These are phyloP conservation scores for Aspergillus proliferans DNA, from an alignment of 2,329 filamentous ascomycete species.

Conservation along the genomic window DNA sequence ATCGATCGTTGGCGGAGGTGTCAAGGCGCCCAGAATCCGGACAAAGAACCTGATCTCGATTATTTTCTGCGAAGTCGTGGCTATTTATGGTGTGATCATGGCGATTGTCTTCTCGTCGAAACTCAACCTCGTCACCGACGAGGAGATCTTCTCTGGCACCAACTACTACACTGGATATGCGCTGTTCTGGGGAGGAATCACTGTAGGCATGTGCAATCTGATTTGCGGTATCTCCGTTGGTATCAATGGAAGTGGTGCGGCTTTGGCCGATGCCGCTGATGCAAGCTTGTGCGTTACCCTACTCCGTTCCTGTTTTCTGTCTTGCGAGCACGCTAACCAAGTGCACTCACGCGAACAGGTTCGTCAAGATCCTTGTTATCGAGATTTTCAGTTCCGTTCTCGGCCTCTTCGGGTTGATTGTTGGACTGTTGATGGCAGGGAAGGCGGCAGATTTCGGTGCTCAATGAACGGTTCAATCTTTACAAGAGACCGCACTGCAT, in stretches of 20 bases:
- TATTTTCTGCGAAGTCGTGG: constrained; percentile 99
- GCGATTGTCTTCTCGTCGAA: constrained; percentile 96
- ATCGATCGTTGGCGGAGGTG: constrained; percentile 92
- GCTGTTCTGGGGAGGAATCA: constrained; percentile 91
- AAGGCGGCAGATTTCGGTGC: constrained; percentile 68
- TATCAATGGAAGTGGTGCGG: constrained; percentile 96
- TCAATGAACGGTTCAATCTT: constrained; percentile 10
- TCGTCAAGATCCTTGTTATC: constrained; percentile 97
- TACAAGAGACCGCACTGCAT: background rate
- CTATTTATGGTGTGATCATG: constrained; percentile 99
- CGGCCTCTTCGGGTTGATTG: constrained; percentile 91
- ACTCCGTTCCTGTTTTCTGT: background rate
- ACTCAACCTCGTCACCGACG: constrained; percentile 59
- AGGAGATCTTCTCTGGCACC: constrained; percentile 63
- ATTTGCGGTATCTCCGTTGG: constrained; percentile 94
- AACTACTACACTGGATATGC: constrained; percentile 94
- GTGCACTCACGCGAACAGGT: constrained; percentile 48
- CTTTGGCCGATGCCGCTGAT: constrained; percentile 91
- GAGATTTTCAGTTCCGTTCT: constrained; percentile 99
- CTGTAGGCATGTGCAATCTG: constrained; percentile 91
- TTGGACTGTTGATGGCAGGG: constrained; percentile 79
- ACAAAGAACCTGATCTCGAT: constrained; percentile 99
- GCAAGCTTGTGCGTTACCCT: constrained; percentile 64
- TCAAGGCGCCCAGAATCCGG: constrained; percentile 92
- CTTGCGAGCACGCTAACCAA: background rate